Evolutionary conservation across 78 protist species (phyloP).

Genomic region (Paratrimastix pyriformis): DNA sequence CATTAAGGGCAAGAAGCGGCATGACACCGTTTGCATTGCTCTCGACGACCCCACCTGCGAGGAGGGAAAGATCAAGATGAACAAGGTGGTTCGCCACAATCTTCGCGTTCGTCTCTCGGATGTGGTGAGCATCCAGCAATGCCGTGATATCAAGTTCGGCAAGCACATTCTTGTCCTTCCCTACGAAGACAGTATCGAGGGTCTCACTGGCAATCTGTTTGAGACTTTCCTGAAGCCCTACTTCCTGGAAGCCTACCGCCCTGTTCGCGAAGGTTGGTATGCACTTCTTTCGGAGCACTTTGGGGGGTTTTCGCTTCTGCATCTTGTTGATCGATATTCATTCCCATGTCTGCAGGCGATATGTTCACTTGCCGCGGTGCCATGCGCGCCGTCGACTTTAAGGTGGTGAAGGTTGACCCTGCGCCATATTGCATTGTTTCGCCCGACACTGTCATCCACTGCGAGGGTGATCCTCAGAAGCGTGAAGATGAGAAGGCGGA

Average conservation of each 20-base stretch:
- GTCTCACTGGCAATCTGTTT: constrained; percentile 94
- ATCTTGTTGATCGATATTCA: not conserved
- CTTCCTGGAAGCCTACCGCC: constrained; percentile 98
- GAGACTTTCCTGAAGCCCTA: constrained; percentile 94
- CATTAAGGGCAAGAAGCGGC: constrained; percentile 90
- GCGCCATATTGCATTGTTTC: constrained; percentile 78
- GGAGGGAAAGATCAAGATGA: constrained; percentile 83
- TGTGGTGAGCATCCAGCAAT: constrained; percentile 75
- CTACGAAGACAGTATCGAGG: constrained; percentile 98
- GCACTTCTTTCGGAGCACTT: not conserved
- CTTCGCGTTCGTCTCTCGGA: constrained; percentile 89
- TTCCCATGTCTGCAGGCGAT: constrained; percentile 33
- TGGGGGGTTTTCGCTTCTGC: not conserved
- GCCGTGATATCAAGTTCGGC: constrained; percentile 66
- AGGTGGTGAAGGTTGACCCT: constrained; percentile 96
- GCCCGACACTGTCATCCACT: constrained; percentile 92
- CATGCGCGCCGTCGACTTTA: constrained; percentile 98
- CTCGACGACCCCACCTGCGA: constrained; percentile 79
- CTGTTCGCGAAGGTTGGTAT: constrained; percentile 85
- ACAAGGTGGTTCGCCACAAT: constrained; percentile 78
- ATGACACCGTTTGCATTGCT: constrained; percentile 90
- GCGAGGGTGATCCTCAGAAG: constrained; percentile 99
- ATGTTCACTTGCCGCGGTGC: constrained; percentile 87
- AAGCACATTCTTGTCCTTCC: constrained; percentile 93
- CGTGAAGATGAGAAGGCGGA: constrained; percentile 95